Evolutionary conservation across 2,329 filamentous ascomycete genomes (phyloP), one percentile per base, ranked within the genome.

Genomic region (Nothopassalora personata): DNA sequence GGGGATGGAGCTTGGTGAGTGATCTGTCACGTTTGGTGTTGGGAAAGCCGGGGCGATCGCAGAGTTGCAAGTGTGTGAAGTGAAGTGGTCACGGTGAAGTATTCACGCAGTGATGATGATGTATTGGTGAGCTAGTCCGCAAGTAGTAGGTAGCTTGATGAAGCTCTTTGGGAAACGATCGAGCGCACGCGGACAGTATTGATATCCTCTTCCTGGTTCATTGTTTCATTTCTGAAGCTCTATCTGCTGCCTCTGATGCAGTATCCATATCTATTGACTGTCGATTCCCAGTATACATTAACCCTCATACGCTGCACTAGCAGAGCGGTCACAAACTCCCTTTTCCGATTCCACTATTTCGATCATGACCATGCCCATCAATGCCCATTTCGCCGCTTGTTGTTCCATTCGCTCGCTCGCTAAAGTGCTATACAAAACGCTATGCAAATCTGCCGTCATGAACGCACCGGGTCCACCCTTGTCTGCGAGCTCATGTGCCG

Each of bases 301-400:
- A 59, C 60, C 53, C 60, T 63, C 61, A 46, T 55, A 56, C 54
- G 64, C 64, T 66, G 64, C 64, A 66, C 64, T 64, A 66, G 64
- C 64, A 63, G 64, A 66, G 64, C 54, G 49, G 61, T 60, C 54
- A 23, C 49, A 45, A 54, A 36, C 56, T 30, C 52, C 60, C n/a
- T 33, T 5, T 52, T 33, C 43, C 54, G 46, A 60, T 60, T 46
- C 56, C 53, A n/a, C 18, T 54, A 34, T 39, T 43, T 50, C 48
- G 47, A 13, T n/a, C 33, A 45, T 54, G 34, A n/a, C 33, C 45
- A 13, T 27, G 43, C 34, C 53, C 36, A 39, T 19, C 6, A 11
- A 28, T 30, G 23, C 33, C 47, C 54, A 56, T 7, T 34, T 7
- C 23, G 23, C 28, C 47, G 9, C 45, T 27, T 27, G 10, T 27